Conservation (phyloP, 2,329 filamentous ascomycete genomes). For the Coniochaeta sp. region DNA sequence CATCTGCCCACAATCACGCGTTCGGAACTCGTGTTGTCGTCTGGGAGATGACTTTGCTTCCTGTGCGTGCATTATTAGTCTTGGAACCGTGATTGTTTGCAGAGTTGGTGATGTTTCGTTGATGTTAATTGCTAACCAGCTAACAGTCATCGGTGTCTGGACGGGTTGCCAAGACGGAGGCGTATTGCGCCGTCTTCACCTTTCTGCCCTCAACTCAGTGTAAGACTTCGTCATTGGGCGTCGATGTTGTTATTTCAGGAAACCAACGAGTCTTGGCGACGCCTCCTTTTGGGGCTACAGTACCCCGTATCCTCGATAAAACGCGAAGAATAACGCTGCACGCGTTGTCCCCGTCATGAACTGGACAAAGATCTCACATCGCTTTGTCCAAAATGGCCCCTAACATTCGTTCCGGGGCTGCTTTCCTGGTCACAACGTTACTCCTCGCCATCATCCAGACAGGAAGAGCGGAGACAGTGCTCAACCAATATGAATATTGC, state of each 20-base stretch:
- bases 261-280: background rate
- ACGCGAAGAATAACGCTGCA: background rate
- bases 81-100: no score
- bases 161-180: conserved; percentile 1
- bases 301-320: background rate
- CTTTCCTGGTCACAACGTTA: background rate
- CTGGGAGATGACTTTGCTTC: no score
- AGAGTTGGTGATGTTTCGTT: no score
- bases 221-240: background rate
- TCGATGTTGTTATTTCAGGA: background rate
- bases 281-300: background rate
- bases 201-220: background rate
- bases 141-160: no score
- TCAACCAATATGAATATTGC: background rate
- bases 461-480: background rate
- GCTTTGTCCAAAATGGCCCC: background rate
- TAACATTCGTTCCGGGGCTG: background rate
- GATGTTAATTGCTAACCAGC: no score
- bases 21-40: no score
- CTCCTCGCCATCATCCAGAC: background rate
- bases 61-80: no score
- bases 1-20: no score
- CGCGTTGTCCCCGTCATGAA: background rate
- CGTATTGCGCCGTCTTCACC: background rate
- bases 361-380: background rate